Evolutionary conservation across 441 rosid species (phyloP), one percentile per base, ranked within the genome.

Genomic region (Cnidoscolus chayamansa): DNA sequence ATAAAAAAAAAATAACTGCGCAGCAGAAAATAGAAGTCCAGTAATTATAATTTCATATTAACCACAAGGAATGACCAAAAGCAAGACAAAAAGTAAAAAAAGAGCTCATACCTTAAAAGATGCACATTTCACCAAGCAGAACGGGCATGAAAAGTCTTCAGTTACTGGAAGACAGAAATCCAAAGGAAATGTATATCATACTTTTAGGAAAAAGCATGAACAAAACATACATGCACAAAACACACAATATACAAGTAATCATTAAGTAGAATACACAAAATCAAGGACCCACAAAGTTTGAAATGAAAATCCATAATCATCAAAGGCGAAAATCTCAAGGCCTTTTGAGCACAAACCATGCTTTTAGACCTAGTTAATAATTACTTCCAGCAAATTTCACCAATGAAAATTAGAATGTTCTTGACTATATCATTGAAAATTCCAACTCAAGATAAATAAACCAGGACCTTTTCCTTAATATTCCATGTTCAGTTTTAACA

Each of bases 121-220:
- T 70, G 86, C 93, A 80, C 98, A 96, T 82, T 89, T 96, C 49
- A 88, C 92, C 83, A 96, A 84, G 90, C 99, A 93, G 81, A 93
- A 90, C 76, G 99, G 97, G 81, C 99, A 93, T 61, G 98, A 85
- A 80, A 91, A 96, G 77, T 96, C 98, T 89, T 93, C 99, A 49
- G 99, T 96, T 75, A 91, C 99, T 93, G 96, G 90, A 87, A 78
- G 58, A 74, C 58, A 81, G 17, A 74, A 20, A 50, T 56, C 56
- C 40, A 60, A 71, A 5, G n/a, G 40, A 49, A 8, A 17, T 60
- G 64, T 48, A 63, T 37, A 67, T 77, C 65, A 54, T 48, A 64
- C 47, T 40, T 3, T 10, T 11, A n/a, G 31, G 35, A 61, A 55
- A 20, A 69, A 54, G 13, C 65, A 56, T 19, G 43, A 59, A 55